These are phyloP conservation scores for Epichloe typhina DNA, from an alignment of 2,329 filamentous ascomycete genomes.

Conservation along the genomic window DNA sequence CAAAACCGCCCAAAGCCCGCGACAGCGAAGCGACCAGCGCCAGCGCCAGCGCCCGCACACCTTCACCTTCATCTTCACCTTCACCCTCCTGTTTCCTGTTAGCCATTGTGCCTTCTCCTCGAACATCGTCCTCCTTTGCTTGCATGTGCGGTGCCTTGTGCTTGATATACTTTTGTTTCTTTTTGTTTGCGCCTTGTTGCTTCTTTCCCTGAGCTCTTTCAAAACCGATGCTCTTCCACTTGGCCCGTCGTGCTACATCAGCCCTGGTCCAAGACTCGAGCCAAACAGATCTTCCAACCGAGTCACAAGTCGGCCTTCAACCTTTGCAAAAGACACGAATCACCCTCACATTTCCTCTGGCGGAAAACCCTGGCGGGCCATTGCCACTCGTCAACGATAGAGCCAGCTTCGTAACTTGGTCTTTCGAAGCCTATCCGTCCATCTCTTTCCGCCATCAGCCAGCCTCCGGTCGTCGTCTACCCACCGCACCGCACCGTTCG, in stretches of 20 bases:
- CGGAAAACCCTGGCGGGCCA: background rate
- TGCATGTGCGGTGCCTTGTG: background rate
- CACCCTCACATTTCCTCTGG: background rate
- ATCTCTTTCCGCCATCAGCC: conserved; percentile 1
- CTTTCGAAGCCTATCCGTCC: conserved; percentile 2
- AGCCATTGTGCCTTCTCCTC: background rate
- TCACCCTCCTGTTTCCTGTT: background rate
- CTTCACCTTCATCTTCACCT: background rate
- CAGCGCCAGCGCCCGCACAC: background rate
- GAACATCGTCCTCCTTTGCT: background rate
- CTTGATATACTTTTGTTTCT: background rate
- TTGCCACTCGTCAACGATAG: conserved; percentile 2
- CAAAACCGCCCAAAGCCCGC: conserved; percentile 1
- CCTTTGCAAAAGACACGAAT: conserved; percentile 1
- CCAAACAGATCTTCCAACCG: conserved; percentile 2
- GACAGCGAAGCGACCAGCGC: background rate
- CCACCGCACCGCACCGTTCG: background rate
- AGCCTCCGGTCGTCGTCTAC: conserved; percentile 1
- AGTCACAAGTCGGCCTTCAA: conserved; percentile 1
- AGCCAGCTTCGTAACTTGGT: background rate
- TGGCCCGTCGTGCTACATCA: background rate
- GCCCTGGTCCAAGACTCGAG: background rate
- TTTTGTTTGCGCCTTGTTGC: background rate
- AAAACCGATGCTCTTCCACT: background rate
- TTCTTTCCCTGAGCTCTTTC: background rate